Conservation (phyloP, 805 yeast genomes). For the Tetrapisispora taiwanensis region DNA sequence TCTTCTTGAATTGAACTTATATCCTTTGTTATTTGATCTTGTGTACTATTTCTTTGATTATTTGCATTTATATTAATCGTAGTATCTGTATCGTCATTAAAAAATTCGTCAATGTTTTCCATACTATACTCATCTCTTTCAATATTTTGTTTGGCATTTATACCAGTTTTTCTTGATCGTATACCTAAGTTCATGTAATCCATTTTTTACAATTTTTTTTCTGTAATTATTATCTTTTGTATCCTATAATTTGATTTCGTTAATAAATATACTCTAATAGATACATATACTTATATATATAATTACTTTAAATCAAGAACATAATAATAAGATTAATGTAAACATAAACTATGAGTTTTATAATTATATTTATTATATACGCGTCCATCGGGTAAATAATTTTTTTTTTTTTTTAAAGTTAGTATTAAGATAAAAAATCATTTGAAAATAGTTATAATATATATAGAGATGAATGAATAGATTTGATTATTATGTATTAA, state of each 20-base stretch:
- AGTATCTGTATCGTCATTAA: conserved; percentile 38
- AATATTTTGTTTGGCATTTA: conserved; percentile 9
- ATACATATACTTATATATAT: background rate
- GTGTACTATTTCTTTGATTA: conserved; percentile 6
- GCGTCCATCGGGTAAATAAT: background rate
- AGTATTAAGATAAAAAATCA: no score
- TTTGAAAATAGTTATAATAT: no score
- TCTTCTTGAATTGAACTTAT: conserved; percentile 5
- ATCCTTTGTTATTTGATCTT: conserved; percentile 17
- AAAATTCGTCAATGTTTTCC: conserved; percentile 48
- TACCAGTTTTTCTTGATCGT: conserved; percentile 58
- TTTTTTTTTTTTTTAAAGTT: no score
- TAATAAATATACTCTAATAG: background rate
- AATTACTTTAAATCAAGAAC: no score
- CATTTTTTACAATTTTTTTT: conserved; percentile 19
- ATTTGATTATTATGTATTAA: no score
- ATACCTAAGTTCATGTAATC: conserved; percentile 42
- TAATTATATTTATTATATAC: background rate
- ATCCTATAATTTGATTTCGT: no score
- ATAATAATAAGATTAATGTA: background rate
- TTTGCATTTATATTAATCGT: conserved; percentile 1
- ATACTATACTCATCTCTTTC: conserved; percentile 13
- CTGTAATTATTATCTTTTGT: no score
- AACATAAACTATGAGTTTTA: background rate
- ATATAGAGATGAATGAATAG: no score